Base-by-base conservation (phyloP, 495 filamentous ascomycete species). In the Hypoxylon intermedium region DNA sequence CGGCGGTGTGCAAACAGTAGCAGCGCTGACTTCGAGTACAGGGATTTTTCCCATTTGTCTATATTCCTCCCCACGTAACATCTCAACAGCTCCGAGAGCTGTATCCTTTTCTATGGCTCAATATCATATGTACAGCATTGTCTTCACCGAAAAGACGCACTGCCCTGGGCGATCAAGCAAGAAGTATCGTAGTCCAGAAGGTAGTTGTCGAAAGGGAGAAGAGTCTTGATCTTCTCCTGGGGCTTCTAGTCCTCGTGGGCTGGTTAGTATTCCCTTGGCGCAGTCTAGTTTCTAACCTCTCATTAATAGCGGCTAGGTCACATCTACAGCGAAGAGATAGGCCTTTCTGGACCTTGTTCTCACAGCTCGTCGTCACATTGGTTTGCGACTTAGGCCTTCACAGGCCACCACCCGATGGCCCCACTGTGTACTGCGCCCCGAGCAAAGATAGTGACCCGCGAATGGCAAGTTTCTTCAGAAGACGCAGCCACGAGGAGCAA, bases 171-270 rank as follows among this genome's bases (percentile, higher is more conserved):
- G 69, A 63, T 18, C 71, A 75, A 42, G 67, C 79, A 47, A 77
- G 74, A 62, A 69, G 65, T 33, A 69, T 77, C 19, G 41, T 85
- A 11, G 75, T 75, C 1, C 74, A 82, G 33, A 77, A 77, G 57
- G 65, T 84, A 46, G 58, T 84, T 6, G 57, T 82, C n/a, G 75
- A 81, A 7, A 53, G 70, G 21, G 72, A 78, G n/a, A 78, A 76
- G 61, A 82, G 67, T 48, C 63, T 86, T 19, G 85, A 86, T 54
- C 71, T 86, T 20, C 75, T 87, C 4, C 69, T 82, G n/a, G 85
- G 79, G 5, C 46, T 85, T 9, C 65, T 87, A 28, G 72, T 74
- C 1, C 75, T 77, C 46, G 59, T 79, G 33, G 72, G 69, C 23
- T 83, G 82, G 81, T 79, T 54, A 48, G 47, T 56, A 23, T n/a